Conservation (phyloP, 2,329 filamentous ascomycete species). For the Botrytis paeoniae region DNA sequence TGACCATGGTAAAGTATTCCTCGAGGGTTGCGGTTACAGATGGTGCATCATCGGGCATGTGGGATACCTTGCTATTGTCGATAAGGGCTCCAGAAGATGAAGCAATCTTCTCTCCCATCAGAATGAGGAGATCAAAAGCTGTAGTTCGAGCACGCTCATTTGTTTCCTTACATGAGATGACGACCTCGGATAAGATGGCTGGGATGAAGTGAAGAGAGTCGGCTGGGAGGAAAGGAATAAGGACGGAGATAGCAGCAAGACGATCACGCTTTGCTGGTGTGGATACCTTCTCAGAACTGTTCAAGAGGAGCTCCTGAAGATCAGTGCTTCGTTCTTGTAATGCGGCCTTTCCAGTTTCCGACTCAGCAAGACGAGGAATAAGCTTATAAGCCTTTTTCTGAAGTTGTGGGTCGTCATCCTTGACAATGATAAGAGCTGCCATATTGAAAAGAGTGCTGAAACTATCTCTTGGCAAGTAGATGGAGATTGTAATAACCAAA, state of each 20-base stretch:
- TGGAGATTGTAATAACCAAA: constrained; percentile 90
- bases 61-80: constrained; percentile 78
- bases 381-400: constrained; percentile 99
- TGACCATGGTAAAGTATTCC: constrained; percentile 98
- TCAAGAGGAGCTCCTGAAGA: constrained; percentile 76
- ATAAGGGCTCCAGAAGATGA: constrained; percentile 67
- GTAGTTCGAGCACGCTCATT: constrained; percentile 90
- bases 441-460: constrained; percentile 85
- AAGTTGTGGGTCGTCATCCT: constrained; percentile 80
- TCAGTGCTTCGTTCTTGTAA: constrained; percentile 72
- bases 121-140: constrained; percentile 85
- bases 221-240: constrained; percentile 75
- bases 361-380: constrained; percentile 84
- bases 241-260: constrained; percentile 74
- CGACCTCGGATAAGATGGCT: constrained; percentile 85
- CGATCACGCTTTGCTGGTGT: constrained; percentile 84
- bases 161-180: constrained; percentile 95
- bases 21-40: constrained; percentile 78
- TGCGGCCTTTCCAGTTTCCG: constrained; percentile 71
- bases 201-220: constrained; percentile 90
- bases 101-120: constrained; percentile 79
- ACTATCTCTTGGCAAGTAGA: constrained; percentile 84
- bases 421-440: constrained; percentile 76
- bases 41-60: constrained; percentile 80
- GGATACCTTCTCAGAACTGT: constrained; percentile 79